A percentile compares a stretch with the other conserved stretches of the same genome.
Conservation (phyloP, 140 eudicot species). For the Cichorium intybus region DNA sequence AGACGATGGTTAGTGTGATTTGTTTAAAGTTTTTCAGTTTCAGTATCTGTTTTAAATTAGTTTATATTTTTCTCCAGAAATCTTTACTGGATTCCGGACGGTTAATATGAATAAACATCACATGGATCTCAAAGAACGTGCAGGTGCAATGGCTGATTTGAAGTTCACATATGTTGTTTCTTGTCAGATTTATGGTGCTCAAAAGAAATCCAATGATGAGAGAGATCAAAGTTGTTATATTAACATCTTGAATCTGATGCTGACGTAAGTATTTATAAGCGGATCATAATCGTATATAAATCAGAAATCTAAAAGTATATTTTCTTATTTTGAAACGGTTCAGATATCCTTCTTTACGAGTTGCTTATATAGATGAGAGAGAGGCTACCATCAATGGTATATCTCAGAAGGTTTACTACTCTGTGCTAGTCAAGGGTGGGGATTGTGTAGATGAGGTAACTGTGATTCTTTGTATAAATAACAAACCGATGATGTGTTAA, state of each 20-base stretch:
- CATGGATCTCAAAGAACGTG: slow-evolving; percentile 48
- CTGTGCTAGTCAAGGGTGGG: slow-evolving; percentile 98
- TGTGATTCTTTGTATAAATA: neutral
- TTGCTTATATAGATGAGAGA: slow-evolving; percentile 93
- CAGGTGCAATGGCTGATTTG: slow-evolving; percentile 93
- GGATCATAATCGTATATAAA: neutral
- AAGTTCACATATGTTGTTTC: slow-evolving; percentile 98
- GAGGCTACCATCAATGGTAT: slow-evolving; percentile 61
- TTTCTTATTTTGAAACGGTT: slow-evolving; percentile 6
- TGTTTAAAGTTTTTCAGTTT: neutral
- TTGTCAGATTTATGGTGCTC: slow-evolving; percentile 93
- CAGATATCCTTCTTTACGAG: slow-evolving; percentile 96
- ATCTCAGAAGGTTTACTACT: slow-evolving; percentile 78
- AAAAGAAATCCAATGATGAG: slow-evolving; percentile 75
- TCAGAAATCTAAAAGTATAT: neutral
- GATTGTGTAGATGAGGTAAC: slow-evolving; percentile 82
- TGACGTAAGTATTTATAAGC: slow-evolving; percentile 40
- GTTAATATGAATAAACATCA: slow-evolving; percentile 43
- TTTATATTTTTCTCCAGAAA: slow-evolving; percentile 46
- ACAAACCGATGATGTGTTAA: slow-evolving; percentile 1
- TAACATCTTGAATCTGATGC: slow-evolving; percentile 91
- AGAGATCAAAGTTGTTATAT: slow-evolving; percentile 64
- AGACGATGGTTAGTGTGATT: slow-evolving; percentile 61
- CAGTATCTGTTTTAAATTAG: slow-evolving; percentile 1
- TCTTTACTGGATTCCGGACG: slow-evolving; percentile 79